Evolutionary conservation across 2,329 filamentous ascomycete genomes (phyloP).

Genomic region (Bipolaris victoriae): DNA sequence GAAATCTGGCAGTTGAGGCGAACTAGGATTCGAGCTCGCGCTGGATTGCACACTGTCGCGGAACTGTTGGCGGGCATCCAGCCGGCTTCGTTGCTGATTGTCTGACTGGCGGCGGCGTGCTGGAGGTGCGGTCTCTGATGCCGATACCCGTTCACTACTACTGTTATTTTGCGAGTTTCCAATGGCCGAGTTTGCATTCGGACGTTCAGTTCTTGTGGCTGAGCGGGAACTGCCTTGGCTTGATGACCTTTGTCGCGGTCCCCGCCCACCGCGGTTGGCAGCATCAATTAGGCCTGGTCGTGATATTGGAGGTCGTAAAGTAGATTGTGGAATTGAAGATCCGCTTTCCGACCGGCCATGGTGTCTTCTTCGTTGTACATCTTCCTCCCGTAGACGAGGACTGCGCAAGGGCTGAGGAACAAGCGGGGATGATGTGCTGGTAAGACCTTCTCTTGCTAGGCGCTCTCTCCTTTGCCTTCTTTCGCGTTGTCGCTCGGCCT

Average conservation of each 20-base stretch:
- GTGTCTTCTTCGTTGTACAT: conserved; percentile 36
- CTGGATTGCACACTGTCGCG: conserved; percentile 36
- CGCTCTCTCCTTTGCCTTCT: conserved; percentile 42
- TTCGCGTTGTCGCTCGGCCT: conserved; percentile 62
- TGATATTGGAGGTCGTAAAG: conserved; percentile 53
- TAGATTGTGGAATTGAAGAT: conserved; percentile 41
- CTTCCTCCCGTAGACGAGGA: conserved; percentile 38
- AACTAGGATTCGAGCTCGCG: conserved; percentile 37
- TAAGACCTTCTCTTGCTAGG: conserved; percentile 48
- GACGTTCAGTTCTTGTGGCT: conserved; percentile 41
- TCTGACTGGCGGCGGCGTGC: conserved; percentile 48
- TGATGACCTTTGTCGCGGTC: conserved; percentile 53
- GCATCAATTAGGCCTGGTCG: conserved; percentile 55
- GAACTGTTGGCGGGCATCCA: conserved; percentile 48
- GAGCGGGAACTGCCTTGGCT: conserved; percentile 54
- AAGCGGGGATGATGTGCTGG: conserved; percentile 31
- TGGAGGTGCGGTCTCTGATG: conserved; percentile 27
- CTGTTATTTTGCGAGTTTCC: conserved; percentile 58
- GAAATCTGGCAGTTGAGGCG: conserved; percentile 38
- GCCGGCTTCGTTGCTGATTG: conserved; percentile 53
- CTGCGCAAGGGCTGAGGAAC: conserved; percentile 34
- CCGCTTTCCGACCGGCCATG: conserved; percentile 47
- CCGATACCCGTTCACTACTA: conserved; percentile 55
- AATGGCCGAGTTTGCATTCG: conserved; percentile 30
- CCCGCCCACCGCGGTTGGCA: conserved; percentile 39